Evolutionary conservation across 2,329 filamentous ascomycete species (phyloP), one percentile per base, ranked within the genome.

Genomic region (Penicillium nordicum): DNA sequence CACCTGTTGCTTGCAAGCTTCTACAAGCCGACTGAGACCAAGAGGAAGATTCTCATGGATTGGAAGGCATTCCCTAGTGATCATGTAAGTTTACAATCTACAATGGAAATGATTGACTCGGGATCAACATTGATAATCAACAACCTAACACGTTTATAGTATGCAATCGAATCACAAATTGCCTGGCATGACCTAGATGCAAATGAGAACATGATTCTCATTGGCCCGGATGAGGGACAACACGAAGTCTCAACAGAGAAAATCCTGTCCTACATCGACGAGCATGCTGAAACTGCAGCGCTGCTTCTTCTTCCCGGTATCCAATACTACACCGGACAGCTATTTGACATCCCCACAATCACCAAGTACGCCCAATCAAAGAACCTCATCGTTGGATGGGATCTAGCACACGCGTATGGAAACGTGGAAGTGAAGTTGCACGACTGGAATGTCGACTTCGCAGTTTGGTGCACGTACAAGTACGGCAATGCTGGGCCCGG

Each of bases 401-500:
- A 95, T 71, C 81, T 94, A 6, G 91, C 91, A 0, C 90, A 95
- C 72, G 90, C 90, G 0, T 89, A 84, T 40, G 92, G 89, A 32
- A 96, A 96, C 67, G 88, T 92, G 3, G 84, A 87, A 29, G 74
- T 96, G 10, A 76, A 82, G 56, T 80, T 96, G 21, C 90, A 95
- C 71, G 89, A 92, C 66, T 96, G 91, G 91, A 82, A 89, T 63
- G 90, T 94, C 38, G 92, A 96, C 72, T 95, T 95, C 65, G 91
- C 92, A 9, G 89, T 82, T 55, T 96, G 92, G 92, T 96, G 92
- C 76, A 92, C 88, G 8, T 96, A 96, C 81, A 96, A 96, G 77
- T 96, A 96, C 76, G 84, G 94, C 71, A 95, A 95, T 70, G 84
- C 86, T 21, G 91, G 92, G 0, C 90, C 92, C 0, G 92, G 91